Evolutionary conservation across 495 filamentous ascomycete genomes (phyloP), one percentile per base, ranked within the genome.

Genomic region (Parmelia sp.): DNA sequence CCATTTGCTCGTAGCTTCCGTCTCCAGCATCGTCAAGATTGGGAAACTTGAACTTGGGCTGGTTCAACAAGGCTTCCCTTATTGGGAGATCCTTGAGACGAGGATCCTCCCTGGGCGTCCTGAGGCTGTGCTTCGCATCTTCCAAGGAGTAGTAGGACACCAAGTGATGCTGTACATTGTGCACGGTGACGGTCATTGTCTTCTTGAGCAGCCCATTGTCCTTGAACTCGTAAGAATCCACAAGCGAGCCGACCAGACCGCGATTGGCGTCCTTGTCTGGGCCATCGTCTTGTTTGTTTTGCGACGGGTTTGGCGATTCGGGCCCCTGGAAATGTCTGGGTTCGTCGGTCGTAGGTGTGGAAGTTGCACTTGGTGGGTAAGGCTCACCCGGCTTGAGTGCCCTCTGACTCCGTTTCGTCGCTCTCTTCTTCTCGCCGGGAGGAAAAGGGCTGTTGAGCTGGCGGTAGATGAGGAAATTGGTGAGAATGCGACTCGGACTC

Each of bases 141-240:
- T 95, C 91, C 31, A 91, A 79, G 44, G 78, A 89, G 77, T 96
- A 97, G 72, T 96, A 97, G 0, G 88, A 93, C 47, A 96, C 90
- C 58, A 97, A 75, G 68, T 95, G 90, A 71, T 93, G 91, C 6
- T 82, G 83, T 8, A 89, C 76, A 11, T 85, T 85, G 23, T 84
- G 75, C 55, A 89, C 82, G 4, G 81, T 86, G 33, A 96, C 83
- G 62, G 86, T 91, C 71, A 96, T 90, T 0, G 92, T 96, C 80
- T 96, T 96, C 78, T 97, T 97, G 35, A 96, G 84, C 62, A 96
- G 74, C 0, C 92, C 92, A 3, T 86, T 83, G 49, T 86, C 81
- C 75, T 91, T 93, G 81, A 96, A 96, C 29, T 84, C 86, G 72
- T 96, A 96, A 0, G 88, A 90, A 74, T 96, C 91, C 4, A 90